Conservation (phyloP, 2,329 filamentous ascomycete genomes). For the Colletotrichum australisinense region DNA sequence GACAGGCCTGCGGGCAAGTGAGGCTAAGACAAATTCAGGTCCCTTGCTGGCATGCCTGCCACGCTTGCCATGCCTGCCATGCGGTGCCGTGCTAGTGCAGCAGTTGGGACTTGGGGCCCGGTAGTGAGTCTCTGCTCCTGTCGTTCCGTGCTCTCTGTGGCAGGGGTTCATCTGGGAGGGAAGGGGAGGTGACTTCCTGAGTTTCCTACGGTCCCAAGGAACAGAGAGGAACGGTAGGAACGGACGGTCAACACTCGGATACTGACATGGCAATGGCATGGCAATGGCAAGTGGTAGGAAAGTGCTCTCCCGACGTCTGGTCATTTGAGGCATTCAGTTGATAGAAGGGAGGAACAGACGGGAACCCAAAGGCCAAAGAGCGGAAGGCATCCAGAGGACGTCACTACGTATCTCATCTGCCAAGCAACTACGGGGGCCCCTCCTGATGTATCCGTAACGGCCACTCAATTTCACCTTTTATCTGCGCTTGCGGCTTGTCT, state of each 20-base stretch:
- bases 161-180: neutral
- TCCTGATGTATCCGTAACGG: conserved; percentile 15
- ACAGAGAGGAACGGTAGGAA: neutral
- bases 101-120: neutral
- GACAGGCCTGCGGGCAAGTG: neutral
- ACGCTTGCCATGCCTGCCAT: conserved; percentile 6
- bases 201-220: neutral
- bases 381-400: neutral
- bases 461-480: conserved; percentile 8
- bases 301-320: too few relatives aligned
- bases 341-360: neutral
- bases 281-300: neutral
- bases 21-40: conserved; percentile 23
- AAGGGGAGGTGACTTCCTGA: neutral
- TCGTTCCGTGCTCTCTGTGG: neutral
- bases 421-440: neutral
- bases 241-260: neutral
- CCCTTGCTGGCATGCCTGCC: conserved; percentile 19
- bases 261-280: neutral
- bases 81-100: conserved; percentile 10
- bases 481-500: neutral
- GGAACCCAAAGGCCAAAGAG: neutral
- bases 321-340: too few relatives aligned
- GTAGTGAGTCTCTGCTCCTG: conserved; percentile 9
- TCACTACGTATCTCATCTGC: neutral